These are phyloP conservation scores for Lactarius hengduanensis DNA, from an alignment of 768 basidiomycete genomes.

Conservation along the genomic window DNA sequence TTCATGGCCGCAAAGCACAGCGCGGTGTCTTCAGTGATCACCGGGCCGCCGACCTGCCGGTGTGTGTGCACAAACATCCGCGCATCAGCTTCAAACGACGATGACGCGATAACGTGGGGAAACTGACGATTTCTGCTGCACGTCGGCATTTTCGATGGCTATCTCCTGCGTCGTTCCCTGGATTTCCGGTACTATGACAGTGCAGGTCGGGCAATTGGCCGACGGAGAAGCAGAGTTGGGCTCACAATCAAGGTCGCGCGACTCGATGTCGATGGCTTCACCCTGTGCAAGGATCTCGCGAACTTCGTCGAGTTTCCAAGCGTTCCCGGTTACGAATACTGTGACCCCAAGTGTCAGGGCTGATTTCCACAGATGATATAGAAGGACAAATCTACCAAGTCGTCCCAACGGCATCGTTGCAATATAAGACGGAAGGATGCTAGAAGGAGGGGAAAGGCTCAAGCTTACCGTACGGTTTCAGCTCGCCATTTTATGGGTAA, in stretches of 20 bases:
- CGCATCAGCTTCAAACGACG: not conserved
- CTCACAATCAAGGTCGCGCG: slow-evolving; percentile 80
- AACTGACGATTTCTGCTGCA: slow-evolving; percentile 72
- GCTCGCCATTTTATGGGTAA: not conserved
- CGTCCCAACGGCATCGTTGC: not conserved
- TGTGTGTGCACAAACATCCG: not conserved
- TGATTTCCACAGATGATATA: not conserved
- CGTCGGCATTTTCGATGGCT: slow-evolving; percentile 75
- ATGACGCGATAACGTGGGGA: not conserved
- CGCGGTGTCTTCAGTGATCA: slow-evolving; percentile 91
- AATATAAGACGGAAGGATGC: not conserved
- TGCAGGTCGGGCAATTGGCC: not conserved
- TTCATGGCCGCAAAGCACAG: slow-evolving; percentile 86
- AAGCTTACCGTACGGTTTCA: not conserved
- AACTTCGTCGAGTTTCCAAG: slow-evolving; percentile 89
- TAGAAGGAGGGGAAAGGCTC: no score
- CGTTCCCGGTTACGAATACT: slow-evolving; percentile 96
- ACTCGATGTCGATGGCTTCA: slow-evolving; percentile 72
- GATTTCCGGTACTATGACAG: slow-evolving; percentile 75
- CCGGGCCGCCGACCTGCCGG: slow-evolving; percentile 48
- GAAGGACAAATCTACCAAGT: slow-evolving; percentile 6
- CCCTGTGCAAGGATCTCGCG: slow-evolving; percentile 73
- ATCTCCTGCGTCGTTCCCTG: slow-evolving; percentile 93
- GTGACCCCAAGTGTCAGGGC: not conserved
- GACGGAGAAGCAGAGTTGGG: slow-evolving; percentile 24